A percentile compares a stretch with the other conserved stretches of the same genome.
Conservation (phyloP, 306 rosid species). For the Prunus persica region DNA sequence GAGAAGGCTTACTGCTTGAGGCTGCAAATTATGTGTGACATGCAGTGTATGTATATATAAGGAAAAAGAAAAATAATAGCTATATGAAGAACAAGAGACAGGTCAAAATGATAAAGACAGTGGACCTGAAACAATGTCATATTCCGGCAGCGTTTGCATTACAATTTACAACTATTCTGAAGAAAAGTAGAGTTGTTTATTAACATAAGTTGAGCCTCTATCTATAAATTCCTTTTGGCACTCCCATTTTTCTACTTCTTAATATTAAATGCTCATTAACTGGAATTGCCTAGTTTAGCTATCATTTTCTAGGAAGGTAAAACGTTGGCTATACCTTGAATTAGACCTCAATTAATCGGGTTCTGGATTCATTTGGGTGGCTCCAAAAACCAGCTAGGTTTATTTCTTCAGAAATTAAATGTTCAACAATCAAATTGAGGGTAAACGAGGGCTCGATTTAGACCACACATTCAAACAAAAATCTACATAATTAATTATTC, state of each 20-base stretch:
- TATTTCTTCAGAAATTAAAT: too few species aligned
- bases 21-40: neutral
- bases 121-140: constrained; percentile 29
- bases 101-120: constrained; percentile 26
- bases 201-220: neutral
- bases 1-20: neutral
- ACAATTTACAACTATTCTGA: neutral
- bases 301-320: constrained; percentile 35
- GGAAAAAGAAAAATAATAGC: neutral
- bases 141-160: constrained; percentile 20
- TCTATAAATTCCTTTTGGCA: neutral
- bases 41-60: neutral
- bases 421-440: too few species aligned
- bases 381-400: neutral
- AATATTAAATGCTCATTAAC: neutral
- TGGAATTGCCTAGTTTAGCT: constrained; percentile 21
- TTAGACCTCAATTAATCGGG: neutral
- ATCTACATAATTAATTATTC: too few species aligned
- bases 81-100: constrained; percentile 3
- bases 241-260: neutral
- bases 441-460: too few species aligned
- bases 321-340: constrained; percentile 21
- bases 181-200: constrained; percentile 6
- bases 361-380: neutral
- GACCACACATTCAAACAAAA: too few species aligned